Evolutionary conservation across 441 rosid species (phyloP), one percentile per base, ranked within the genome.

Genomic region (Erodium texanum): DNA sequence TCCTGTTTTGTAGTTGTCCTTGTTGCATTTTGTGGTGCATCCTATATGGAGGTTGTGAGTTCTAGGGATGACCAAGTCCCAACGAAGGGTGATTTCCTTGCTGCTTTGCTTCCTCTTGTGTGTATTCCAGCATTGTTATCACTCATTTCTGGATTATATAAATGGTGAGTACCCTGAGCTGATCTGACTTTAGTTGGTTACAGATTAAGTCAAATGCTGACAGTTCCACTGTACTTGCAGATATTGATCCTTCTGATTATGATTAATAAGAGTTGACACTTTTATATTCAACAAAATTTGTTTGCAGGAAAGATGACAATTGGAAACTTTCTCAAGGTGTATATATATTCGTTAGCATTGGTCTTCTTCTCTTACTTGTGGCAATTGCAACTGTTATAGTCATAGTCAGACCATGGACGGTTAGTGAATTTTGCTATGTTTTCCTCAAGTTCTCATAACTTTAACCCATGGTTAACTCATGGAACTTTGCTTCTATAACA

Each of bases 251-350:
- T 48, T 58, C 66, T 18, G 59, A 65, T 50, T 76, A 9, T 69
- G 56, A 73, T 68, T 63, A 56, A 62, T 38, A 65, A 63, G 72
- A 75, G 43, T 41, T 70, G 24, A 29, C 41, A 15, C 34, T 67
- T 56, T 71, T 50, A 65, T 52, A 27, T 68, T 65, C 48, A 73
- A 34, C 65, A 41, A 58, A 66, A 68, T 62, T 71, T 77, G 68
- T 76, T 76, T 82, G 73, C 93, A 93, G 99, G 99, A 96, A 91
- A 82, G 99, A 96, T 71, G 99, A 96, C 76, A 84, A 79, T 78
- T 96, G 99, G 99, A 96, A 82, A 77, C 85, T 96, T 66, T 96
- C 99, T 74, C 92, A 82, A 70, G 98, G 96, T 71, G 98, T 87
- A 68, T 86, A 86, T 81, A 82, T 85, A 52, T 96, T 96, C 78